phyloP scores from a whole-genome alignment of 2,329 filamentous ascomycete genomes.

The Pseudogymnoascus sp. region DNA sequence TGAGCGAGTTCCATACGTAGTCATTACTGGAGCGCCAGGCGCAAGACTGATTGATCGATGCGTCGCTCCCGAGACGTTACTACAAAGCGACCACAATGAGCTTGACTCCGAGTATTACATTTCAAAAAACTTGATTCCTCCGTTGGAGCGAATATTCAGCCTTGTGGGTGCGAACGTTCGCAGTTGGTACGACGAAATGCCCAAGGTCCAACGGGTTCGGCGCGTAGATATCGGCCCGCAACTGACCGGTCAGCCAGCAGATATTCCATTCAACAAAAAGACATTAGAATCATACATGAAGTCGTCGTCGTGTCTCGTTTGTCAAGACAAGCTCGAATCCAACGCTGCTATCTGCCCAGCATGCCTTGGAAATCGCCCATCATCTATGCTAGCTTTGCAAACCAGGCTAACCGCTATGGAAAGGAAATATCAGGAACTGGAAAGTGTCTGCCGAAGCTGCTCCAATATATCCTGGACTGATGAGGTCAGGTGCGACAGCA shows the following conservation, averaged over 20 bases:
- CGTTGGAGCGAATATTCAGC: conserved; percentile 92
- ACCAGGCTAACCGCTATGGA: conserved; percentile 55
- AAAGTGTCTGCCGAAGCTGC: conserved; percentile 71
- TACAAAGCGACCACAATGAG: conserved; percentile 67
- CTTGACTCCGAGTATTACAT: conserved; percentile 97
- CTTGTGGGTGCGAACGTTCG: conserved; percentile 87
- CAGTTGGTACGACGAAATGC: conserved; percentile 95
- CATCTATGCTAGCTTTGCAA: conserved; percentile 57
- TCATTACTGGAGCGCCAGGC: conserved; percentile 79
- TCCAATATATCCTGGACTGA: conserved; percentile 65
- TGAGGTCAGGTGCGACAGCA: conserved; percentile 77
- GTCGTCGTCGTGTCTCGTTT: conserved; percentile 70
- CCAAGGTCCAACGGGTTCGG: conserved; percentile 72
- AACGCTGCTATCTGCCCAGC: conserved; percentile 45
- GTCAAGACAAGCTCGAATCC: conserved; percentile 41
- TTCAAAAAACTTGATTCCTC: conserved; percentile 87
- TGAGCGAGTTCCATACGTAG: conserved; percentile 90
- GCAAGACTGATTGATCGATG: conserved; percentile 82
- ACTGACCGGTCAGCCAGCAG: conserved; percentile 28
- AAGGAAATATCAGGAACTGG: conserved; percentile 53
- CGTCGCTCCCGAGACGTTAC: conserved; percentile 75
- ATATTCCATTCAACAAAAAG: conserved; percentile 39
- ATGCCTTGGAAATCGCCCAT: conserved; percentile 48
- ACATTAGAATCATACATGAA: conserved; percentile 95
- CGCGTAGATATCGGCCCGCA: conserved; percentile 31